These are phyloP conservation scores for Veloboletus limbatus DNA, from an alignment of 1,284 basidiomycete genomes.

Conservation along the genomic window DNA sequence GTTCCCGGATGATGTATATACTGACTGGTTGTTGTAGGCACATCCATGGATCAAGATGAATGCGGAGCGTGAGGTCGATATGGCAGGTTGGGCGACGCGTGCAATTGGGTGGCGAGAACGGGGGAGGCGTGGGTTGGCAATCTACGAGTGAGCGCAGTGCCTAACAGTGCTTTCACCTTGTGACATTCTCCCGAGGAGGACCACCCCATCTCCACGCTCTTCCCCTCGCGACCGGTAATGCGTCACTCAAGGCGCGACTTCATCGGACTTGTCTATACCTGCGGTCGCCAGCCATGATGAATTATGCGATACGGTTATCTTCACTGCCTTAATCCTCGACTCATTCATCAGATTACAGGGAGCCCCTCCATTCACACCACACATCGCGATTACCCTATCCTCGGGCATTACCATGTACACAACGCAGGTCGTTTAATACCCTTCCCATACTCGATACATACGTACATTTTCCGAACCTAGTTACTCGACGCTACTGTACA, in stretches of 20 bases:
- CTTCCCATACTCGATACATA: constrained; percentile 14
- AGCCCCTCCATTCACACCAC: neutral
- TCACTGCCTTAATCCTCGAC: neutral
- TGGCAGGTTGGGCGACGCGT: constrained; percentile 75
- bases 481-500: constrained; percentile 10
- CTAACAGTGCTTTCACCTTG: constrained; percentile 5
- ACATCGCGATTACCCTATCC: neutral
- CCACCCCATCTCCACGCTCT: constrained; percentile 20
- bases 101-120: constrained; percentile 52
- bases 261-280: too few relatives aligned
- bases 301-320: neutral
- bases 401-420: constrained; percentile 11
- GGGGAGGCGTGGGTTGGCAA: constrained; percentile 22
- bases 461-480: constrained; percentile 18
- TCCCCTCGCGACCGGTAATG: constrained; percentile 27
- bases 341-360: constrained; percentile 1
- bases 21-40: constrained; percentile 36
- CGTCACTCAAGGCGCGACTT: neutral
- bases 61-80: constrained; percentile 65
- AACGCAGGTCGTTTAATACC: constrained; percentile 35
- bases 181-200: constrained; percentile 17
- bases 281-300: too few relatives aligned
- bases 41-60: constrained; percentile 72
- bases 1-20: neutral
- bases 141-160: constrained; percentile 25